phyloP scores from a whole-genome alignment of 2,329 filamentous ascomycete species.

The Pseudocercospora pini-densiflorae region DNA sequence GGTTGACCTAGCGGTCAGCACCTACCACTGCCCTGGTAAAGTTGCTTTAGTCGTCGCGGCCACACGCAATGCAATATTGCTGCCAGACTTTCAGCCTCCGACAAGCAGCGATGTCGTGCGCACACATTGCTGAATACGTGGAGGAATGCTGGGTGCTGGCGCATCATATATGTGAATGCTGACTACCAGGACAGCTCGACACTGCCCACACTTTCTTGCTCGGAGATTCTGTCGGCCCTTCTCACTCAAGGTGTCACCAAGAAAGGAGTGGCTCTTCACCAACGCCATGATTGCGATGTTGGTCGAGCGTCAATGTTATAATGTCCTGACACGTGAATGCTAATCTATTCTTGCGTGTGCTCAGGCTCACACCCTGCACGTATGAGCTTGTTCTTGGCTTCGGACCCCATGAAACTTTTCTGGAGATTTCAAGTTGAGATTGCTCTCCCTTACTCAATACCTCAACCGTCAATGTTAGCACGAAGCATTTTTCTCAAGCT shows the following conservation, averaged over 20 bases:
- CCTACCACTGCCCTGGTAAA: neutral
- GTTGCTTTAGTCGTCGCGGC: neutral
- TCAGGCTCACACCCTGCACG: neutral
- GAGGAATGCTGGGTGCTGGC: neutral
- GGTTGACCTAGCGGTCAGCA: neutral
- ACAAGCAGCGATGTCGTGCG: neutral
- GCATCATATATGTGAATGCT: neutral
- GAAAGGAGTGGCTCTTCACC: neutral
- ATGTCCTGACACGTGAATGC: neutral
- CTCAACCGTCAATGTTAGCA: neutral
- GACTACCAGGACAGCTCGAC: neutral
- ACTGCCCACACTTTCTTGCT: neutral
- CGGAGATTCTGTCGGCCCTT: neutral
- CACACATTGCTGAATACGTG: neutral
- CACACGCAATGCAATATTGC: neutral
- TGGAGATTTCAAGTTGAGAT: neutral
- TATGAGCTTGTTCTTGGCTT: neutral
- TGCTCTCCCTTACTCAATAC: neutral
- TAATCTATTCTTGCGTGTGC: neutral
- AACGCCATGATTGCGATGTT: neutral
- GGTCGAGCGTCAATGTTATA: neutral
- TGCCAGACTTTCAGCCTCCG: neutral
- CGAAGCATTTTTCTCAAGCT: neutral
- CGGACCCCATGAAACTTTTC: neutral
- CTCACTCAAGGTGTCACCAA: neutral